Percentiles rank a stretch among this genome's conserved stretches.
Evolutionary conservation across 495 filamentous ascomycete species (phyloP).

Genomic region (Penicillium nucicola): DNA sequence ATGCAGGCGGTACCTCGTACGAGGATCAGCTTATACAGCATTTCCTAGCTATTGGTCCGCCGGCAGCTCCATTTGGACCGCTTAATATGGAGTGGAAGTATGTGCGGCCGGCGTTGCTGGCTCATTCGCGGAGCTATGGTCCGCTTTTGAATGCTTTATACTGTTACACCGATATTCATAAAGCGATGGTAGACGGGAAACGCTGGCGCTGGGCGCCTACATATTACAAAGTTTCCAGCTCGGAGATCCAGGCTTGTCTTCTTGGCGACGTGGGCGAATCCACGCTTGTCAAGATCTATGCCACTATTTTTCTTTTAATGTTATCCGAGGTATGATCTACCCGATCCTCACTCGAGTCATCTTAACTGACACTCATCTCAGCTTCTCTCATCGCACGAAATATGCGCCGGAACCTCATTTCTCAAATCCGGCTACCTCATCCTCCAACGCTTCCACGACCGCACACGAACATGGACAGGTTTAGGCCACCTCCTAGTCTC

Average conservation of each 20-base stretch:
- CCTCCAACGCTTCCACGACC: constrained; percentile 31
- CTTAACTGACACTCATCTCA: constrained; percentile 1
- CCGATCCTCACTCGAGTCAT: neutral
- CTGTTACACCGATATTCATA: constrained; percentile 36
- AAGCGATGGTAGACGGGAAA: constrained; percentile 27
- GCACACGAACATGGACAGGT: constrained; percentile 29
- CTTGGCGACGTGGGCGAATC: constrained; percentile 26
- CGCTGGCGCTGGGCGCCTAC: constrained; percentile 30
- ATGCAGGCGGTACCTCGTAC: constrained; percentile 18
- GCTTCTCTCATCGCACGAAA: constrained; percentile 28
- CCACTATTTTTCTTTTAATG: constrained; percentile 37
- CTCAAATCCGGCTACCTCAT: constrained; percentile 36
- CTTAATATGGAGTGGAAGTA: constrained; percentile 37
- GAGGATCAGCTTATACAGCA: constrained; percentile 35
- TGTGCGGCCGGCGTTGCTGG: constrained; percentile 24
- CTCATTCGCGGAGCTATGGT: constrained; percentile 23
- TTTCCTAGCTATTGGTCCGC: constrained; percentile 30
- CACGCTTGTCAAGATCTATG: constrained; percentile 26
- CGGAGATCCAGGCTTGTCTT: constrained; percentile 32
- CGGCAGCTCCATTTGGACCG: constrained; percentile 36
- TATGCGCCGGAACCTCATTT: constrained; percentile 31
- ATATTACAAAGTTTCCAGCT: constrained; percentile 32
- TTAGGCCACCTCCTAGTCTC: constrained; percentile 29
- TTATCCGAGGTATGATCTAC: constrained; percentile 32
- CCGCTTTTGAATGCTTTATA: constrained; percentile 32